Evolutionary conservation across 805 yeast species (phyloP), one percentile per base, ranked within the genome.

Genomic region (Candida tammaniensis): DNA sequence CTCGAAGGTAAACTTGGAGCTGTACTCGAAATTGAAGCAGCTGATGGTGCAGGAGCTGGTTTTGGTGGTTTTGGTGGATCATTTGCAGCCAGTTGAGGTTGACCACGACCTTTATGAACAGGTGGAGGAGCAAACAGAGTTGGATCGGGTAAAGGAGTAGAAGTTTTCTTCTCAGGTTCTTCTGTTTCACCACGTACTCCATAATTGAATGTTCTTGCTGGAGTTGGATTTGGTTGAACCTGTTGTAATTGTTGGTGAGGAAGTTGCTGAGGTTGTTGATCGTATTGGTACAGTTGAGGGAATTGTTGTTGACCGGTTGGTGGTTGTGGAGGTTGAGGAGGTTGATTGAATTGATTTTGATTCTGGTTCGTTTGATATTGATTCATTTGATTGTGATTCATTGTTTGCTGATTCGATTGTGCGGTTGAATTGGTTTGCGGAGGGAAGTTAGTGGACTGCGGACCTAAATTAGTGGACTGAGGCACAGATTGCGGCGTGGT

Each of bases 41-140:
- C 6, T 5, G 17, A 12, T n/a, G 31, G 33, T 21, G 30, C 20
- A 5, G 33, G 16, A 17, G 28, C 28, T 9, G 33, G 12, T 3
- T 33, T 33, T 2, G 38, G 13, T 11, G 23, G 8, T 16, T 13
- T 10, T 26, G 21, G 16, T n/a, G 36, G 24, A 21, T 12, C 24
- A 10, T 42, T 17, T 18, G 37, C 18, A 7, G 22, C 7, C n/a
- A 9, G 16, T 8, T 21, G 12, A 13, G 31, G 26, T 15, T 14
- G 21, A 9, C 52, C 61, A 21, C 65, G 43, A 14, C 47, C 54
- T 37, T 42, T 56, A 36, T 57, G 72, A 7, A 62, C 40, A 2
- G 71, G 71, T 3, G 73, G 73, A 5, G 73, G 70, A 0, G 69
- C 61, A 44, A 68, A 62, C 23, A 53, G 41, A 5, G 54, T 44